phyloP scores from a whole-genome alignment of 164 flowering plant genomes.

The Nymphaea colorata region DNA sequence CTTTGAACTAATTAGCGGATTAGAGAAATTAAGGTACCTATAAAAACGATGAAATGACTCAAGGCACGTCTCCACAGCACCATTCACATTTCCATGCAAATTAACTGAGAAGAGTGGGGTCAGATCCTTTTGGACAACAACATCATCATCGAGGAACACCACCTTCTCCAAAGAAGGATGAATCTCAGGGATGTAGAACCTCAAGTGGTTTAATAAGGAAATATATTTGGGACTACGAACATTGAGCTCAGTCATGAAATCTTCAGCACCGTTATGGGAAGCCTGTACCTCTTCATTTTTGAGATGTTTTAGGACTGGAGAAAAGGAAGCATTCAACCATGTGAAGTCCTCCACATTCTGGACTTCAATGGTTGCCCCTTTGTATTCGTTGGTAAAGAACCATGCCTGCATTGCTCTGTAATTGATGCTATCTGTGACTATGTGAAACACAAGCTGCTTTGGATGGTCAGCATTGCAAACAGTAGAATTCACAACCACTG shows the following conservation, averaged over 20 bases:
- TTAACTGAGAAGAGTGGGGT: constrained; percentile 67
- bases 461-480: constrained; percentile 74
- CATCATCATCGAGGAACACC: constrained; percentile 81
- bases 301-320: constrained; percentile 52
- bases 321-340: constrained; percentile 60
- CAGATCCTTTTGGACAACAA: constrained; percentile 76
- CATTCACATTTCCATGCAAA: constrained; percentile 82
- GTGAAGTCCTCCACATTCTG: constrained; percentile 60
- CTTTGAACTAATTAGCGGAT: constrained; percentile 55
- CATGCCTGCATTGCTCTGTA: constrained; percentile 78
- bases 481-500: constrained; percentile 80
- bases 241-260: constrained; percentile 37
- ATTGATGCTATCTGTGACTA: constrained; percentile 54
- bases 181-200: constrained; percentile 79
- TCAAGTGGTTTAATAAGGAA: constrained; percentile 56
- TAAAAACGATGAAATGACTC: constrained; percentile 79
- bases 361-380: constrained; percentile 56
- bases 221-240: constrained; percentile 44
- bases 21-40: constrained; percentile 77
- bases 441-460: constrained; percentile 73
- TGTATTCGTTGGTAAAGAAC: constrained; percentile 60
- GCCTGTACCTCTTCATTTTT: constrained; percentile 27
- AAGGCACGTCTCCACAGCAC: constrained; percentile 87
- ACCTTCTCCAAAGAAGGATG: constrained; percentile 71
- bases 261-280: constrained; percentile 27